A percentile compares a stretch with the other conserved stretches of the same genome.
These are phyloP conservation scores for Strobilomyces dryophilus DNA, from an alignment of 768 basidiomycete genomes.

Conservation along the genomic window DNA sequence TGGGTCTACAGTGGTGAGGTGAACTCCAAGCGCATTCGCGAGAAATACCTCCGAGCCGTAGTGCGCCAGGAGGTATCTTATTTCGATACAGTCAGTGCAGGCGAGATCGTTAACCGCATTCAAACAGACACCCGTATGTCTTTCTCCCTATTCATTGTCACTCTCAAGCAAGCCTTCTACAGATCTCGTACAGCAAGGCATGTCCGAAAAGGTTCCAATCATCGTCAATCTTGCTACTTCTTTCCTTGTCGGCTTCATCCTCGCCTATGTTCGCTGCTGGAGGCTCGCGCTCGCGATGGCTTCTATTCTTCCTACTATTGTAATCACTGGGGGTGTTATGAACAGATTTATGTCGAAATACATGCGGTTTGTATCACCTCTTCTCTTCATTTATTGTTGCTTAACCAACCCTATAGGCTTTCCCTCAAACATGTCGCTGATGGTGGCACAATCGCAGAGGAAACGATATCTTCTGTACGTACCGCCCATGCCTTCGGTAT, in stretches of 20 bases:
- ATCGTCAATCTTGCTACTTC: conserved; percentile 60
- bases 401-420: conserved; percentile 34
- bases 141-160: neutral
- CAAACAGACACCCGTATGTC: conserved; percentile 78
- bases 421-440: conserved; percentile 75
- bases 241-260: conserved; percentile 75
- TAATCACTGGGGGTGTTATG: conserved; percentile 67
- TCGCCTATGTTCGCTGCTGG: conserved; percentile 70
- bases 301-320: conserved; percentile 82
- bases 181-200: conserved; percentile 92
- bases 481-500: conserved; percentile 91
- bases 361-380: conserved; percentile 50
- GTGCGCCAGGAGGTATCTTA: conserved; percentile 85
- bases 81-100: conserved; percentile 89
- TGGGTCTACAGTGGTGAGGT: conserved; percentile 78
- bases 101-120: conserved; percentile 91
- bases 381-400: neutral
- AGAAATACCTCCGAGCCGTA: conserved; percentile 73
- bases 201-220: conserved; percentile 83
- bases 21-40: conserved; percentile 79
- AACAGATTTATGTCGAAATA: conserved; percentile 60
- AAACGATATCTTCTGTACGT: conserved; percentile 85
- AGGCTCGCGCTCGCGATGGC: conserved; percentile 79
- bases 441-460: conserved; percentile 83
- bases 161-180: neutral